Evolutionary conservation across 371 early-diverging fungal species (phyloP).

Genomic region (Actinomortierella ambigua): DNA sequence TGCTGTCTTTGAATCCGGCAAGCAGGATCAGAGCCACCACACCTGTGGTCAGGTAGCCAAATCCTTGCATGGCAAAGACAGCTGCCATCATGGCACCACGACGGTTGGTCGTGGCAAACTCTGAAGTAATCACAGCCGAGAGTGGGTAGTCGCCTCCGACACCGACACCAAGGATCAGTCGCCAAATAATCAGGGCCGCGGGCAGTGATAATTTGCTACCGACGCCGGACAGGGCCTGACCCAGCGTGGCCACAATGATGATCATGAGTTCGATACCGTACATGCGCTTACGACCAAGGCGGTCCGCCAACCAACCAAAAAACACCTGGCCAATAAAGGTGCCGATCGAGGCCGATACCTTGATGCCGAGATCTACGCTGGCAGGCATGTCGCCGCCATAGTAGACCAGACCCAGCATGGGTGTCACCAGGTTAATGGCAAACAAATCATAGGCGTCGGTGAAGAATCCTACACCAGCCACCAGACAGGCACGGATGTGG

Average conservation of each 20-base stretch:
- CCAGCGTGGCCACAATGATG: constrained; percentile 77
- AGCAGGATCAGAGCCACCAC: constrained; percentile 73
- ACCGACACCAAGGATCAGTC: constrained; percentile 84
- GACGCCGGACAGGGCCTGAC: constrained; percentile 77
- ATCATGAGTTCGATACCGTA: constrained; percentile 89
- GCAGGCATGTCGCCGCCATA: constrained; percentile 60
- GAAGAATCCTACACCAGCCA: constrained; percentile 88
- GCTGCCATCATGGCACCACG: constrained; percentile 77
- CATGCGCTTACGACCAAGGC: constrained; percentile 80
- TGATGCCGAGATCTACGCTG: constrained; percentile 73
- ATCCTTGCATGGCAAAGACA: constrained; percentile 93
- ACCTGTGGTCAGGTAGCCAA: constrained; percentile 84
- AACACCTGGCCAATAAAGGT: constrained; percentile 85
- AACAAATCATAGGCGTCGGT: constrained; percentile 92
- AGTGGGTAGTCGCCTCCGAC: constrained; percentile 89
- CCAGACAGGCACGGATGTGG: constrained; percentile 81
- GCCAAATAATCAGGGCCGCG: constrained; percentile 80
- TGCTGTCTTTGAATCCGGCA: constrained; percentile 67
- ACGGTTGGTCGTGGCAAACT: constrained; percentile 78
- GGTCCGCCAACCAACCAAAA: constrained; percentile 87
- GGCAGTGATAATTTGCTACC: constrained; percentile 65
- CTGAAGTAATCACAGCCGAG: constrained; percentile 87
- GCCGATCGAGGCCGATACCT: constrained; percentile 83
- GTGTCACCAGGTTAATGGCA: constrained; percentile 78
- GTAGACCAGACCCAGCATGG: constrained; percentile 82